Evolutionary conservation across 2,329 filamentous ascomycete genomes (phyloP).

Genomic region (Epicoccum sorghinum): DNA sequence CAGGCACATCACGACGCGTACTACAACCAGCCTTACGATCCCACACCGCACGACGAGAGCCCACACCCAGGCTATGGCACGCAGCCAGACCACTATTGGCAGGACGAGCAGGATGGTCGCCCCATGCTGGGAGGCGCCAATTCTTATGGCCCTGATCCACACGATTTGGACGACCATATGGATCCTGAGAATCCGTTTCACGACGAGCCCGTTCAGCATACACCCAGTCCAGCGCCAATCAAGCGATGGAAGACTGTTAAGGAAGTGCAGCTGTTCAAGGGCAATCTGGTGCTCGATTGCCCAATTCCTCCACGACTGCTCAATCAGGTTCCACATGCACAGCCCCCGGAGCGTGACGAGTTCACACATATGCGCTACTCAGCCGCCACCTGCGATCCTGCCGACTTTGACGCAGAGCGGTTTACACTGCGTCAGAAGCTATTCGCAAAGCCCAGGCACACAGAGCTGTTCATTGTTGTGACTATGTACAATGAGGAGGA

Average conservation of each 20-base stretch:
- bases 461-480: slow-evolving; percentile 93
- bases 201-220: slow-evolving; percentile 53
- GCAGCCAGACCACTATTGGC: slow-evolving; percentile 61
- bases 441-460: slow-evolving; percentile 90
- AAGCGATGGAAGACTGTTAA: slow-evolving; percentile 98
- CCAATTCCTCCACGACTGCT: slow-evolving; percentile 88
- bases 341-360: slow-evolving; percentile 79
- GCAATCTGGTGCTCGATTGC: slow-evolving; percentile 95
- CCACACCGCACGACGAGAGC: slow-evolving; percentile 65
- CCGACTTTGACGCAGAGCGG: slow-evolving; percentile 83
- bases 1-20: slow-evolving; percentile 88
- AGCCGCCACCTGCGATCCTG: slow-evolving; percentile 91
- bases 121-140: slow-evolving; percentile 76
- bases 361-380: slow-evolving; percentile 92
- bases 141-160: slow-evolving; percentile 66
- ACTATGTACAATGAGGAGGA: slow-evolving; percentile 99
- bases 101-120: slow-evolving; percentile 72
- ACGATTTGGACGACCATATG: slow-evolving; percentile 49
- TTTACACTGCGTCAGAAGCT: slow-evolving; percentile 91
- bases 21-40: slow-evolving; percentile 82
- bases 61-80: slow-evolving; percentile 60
- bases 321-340: slow-evolving; percentile 83
- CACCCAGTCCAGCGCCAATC: slow-evolving; percentile 66
- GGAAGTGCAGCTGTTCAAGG: slow-evolving; percentile 95
- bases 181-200: slow-evolving; percentile 46